A percentile compares a stretch with the other conserved stretches of the same genome.
Evolutionary conservation across 305 asterid species (phyloP).

Genomic region (Fraxinus greggii): DNA sequence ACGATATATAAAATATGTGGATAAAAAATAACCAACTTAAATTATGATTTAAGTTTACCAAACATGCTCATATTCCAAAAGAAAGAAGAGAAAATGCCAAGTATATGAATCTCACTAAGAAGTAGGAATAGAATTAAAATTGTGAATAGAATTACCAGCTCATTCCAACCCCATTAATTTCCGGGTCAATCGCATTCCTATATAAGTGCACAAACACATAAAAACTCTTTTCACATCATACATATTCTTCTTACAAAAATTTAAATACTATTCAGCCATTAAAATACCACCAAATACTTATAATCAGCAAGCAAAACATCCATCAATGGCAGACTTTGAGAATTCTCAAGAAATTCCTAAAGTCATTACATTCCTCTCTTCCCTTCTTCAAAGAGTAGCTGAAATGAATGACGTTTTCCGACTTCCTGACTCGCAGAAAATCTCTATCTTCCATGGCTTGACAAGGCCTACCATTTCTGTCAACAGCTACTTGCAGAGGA

Average conservation of each 20-base stretch:
- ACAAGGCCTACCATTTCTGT: constrained; percentile 51
- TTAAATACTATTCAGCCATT: not conserved
- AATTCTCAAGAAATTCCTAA: constrained; percentile 33
- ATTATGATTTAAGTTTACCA: not conserved
- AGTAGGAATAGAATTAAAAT: not conserved
- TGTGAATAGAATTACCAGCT: constrained; percentile 27
- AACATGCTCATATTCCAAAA: not conserved
- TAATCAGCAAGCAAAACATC: not conserved
- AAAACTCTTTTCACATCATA: constrained; percentile 6
- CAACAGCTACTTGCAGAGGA: constrained; percentile 52
- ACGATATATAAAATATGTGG: too few species aligned
- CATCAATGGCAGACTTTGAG: constrained; percentile 46
- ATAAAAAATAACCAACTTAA: too few species aligned
- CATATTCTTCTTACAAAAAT: constrained; percentile 11
- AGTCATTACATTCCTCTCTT: constrained; percentile 36
- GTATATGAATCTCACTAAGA: not conserved
- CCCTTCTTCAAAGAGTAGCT: constrained; percentile 39
- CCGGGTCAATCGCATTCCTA: constrained; percentile 28
- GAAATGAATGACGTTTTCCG: constrained; percentile 41
- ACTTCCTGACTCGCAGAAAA: constrained; percentile 16
- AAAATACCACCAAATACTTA: not conserved
- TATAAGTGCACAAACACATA: constrained; percentile 17
- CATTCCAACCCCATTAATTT: constrained; percentile 23
- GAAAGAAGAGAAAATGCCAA: not conserved
- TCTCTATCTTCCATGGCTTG: constrained; percentile 50